phyloP scores from a whole-genome alignment of 768 basidiomycete species.

The Tricholoma sp. region DNA sequence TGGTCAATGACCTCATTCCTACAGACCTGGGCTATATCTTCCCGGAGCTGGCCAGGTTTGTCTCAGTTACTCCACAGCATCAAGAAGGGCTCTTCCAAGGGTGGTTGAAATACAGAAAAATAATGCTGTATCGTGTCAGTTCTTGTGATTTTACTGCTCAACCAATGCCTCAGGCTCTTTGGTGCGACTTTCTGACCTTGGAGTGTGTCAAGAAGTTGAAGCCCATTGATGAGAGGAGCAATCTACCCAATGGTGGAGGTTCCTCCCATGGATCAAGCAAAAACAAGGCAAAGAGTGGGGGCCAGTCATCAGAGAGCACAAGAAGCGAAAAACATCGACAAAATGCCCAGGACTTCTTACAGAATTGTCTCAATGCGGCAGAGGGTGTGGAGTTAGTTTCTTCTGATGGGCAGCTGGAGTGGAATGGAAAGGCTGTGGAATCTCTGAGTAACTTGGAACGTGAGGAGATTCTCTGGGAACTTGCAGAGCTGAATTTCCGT shows the following conservation, averaged over 20 bases:
- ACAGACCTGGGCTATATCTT: constrained; percentile 4
- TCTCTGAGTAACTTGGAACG: neutral
- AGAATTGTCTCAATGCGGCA: no score
- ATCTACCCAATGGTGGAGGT: neutral
- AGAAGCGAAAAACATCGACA: neutral
- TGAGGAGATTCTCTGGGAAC: no score
- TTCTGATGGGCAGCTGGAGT: no score
- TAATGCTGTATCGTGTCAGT: neutral
- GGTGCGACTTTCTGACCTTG: no score
- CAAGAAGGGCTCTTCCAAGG: neutral
- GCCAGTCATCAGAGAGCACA: neutral
- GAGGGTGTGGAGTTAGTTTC: no score
- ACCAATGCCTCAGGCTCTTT: neutral
- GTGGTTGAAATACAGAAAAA: neutral
- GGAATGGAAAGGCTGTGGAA: neutral
- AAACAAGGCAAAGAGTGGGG: neutral
- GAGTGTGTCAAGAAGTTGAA: neutral
- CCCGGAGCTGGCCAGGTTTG: neutral
- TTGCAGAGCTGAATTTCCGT: no score
- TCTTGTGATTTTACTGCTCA: neutral
- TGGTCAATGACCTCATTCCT: neutral
- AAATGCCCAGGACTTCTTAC: constrained; percentile 3
- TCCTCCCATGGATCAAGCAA: neutral
- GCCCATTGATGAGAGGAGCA: neutral
- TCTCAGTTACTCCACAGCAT: neutral